Evolutionary conservation across 1,284 basidiomycete species (phyloP), one percentile per base, ranked within the genome.

Genomic region (Bondarzewia mesenterica): DNA sequence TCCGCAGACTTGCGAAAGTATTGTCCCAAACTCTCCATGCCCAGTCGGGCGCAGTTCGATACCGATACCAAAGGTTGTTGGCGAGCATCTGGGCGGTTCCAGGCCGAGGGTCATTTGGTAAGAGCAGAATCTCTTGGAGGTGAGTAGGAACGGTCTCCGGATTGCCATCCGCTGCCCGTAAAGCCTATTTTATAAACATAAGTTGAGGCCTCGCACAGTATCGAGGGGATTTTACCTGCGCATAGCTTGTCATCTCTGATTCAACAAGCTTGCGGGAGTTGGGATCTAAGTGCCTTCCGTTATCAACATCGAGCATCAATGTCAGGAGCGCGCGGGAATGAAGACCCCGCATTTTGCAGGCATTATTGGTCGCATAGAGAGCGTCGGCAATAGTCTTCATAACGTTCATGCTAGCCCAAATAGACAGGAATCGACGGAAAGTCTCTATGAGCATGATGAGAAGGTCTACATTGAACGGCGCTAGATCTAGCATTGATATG

Each of bases 1-100:
- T 46, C 26, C 51, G 49, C 20, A 85, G 82, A 38, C 78, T 81
- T 5, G 81, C 77, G 42, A 90, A 69, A 2, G 80, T 78, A 57
- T 85, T 86, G 55, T 89, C 85, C 85, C 88, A 88, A 7, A 85
- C 82, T 54, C 80, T 82, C 74, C 77, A 82, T 2, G 76, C 82
- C 86, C 86, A 89, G 53, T 85, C 75, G 8, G 66, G 59, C 0
- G 82, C 78, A 3, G 75, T 76, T 35, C 82, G 76, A 57, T 88
- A 89, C 58, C 86, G 85, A 63, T 85, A 82, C 85, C 85, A 88
- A 21, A 91, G 64, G 49, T 74, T 70, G 59, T 84, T 85, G 1
- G 84, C 85, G n/a, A 89, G 75, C 43, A 75, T 72, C 1, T 80
- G 79, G 2, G 83, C 75, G 2, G 80, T 80, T 49, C 82, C 78